phyloP scores from a whole-genome alignment of 257 asterid species.

The Nicotiana noctiflora region DNA sequence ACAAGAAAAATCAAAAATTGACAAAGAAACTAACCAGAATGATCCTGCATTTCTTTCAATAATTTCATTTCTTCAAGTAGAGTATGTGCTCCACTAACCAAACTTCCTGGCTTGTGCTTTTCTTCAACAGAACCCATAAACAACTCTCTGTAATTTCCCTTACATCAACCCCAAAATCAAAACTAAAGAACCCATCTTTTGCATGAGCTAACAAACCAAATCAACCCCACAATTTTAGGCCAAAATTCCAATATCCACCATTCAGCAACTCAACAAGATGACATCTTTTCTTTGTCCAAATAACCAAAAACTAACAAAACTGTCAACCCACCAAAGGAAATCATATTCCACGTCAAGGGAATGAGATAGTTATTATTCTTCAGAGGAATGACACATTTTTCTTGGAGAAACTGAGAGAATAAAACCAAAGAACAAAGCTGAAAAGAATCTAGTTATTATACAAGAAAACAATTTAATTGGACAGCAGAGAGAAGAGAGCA shows the following conservation, averaged over 20 bases:
- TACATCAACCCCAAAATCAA: constrained; percentile 20
- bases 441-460: constrained; percentile 52
- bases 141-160: constrained; percentile 7
- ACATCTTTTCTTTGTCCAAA: constrained; percentile 10
- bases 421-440: constrained; percentile 4
- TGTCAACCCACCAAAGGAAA: not conserved
- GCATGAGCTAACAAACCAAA: constrained; percentile 3
- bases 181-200: constrained; percentile 28
- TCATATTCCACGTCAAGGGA: not conserved
- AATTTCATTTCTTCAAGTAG: constrained; percentile 71
- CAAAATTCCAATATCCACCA: not conserved
- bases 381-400: constrained; percentile 9
- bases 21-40: constrained; percentile 36
- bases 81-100: constrained; percentile 46
- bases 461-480: constrained; percentile 44
- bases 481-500: constrained; percentile 38
- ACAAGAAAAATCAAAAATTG: not conserved
- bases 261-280: constrained; percentile 14
- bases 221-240: constrained; percentile 1
- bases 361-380: not conserved
- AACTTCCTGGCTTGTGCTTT: constrained; percentile 45
- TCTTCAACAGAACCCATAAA: constrained; percentile 58
- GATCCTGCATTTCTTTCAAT: constrained; percentile 84
- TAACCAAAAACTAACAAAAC: not conserved
- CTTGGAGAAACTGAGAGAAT: constrained; percentile 27